These are phyloP conservation scores for Phaeosphaeriaceae sp. DNA, from an alignment of 2,329 filamentous ascomycete genomes.

Conservation along the genomic window DNA sequence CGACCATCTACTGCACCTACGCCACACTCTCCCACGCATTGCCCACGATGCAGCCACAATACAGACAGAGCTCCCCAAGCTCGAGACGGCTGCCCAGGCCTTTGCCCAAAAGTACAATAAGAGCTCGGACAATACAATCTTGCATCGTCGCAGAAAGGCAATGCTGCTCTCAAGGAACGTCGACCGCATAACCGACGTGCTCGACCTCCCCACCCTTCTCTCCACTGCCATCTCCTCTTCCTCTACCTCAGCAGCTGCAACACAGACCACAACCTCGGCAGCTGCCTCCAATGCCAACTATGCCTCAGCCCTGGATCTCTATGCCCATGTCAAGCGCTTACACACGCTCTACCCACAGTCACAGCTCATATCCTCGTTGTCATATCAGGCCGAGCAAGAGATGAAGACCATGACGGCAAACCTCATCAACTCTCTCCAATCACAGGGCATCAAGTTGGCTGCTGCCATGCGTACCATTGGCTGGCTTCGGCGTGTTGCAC, in stretches of 20 bases:
- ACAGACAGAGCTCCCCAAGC: slow-evolving; percentile 72
- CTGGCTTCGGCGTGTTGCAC: slow-evolving; percentile 85
- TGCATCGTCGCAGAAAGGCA: slow-evolving; percentile 77
- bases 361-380: slow-evolving; percentile 73
- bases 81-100: slow-evolving; percentile 77
- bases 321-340: slow-evolving; percentile 89
- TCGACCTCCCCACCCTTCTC: slow-evolving; percentile 86
- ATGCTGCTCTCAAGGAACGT: slow-evolving; percentile 85
- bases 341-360: slow-evolving; percentile 83
- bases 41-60: slow-evolving; percentile 70
- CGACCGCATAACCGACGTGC: slow-evolving; percentile 85
- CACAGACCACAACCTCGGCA: slow-evolving; percentile 47
- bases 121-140: slow-evolving; percentile 66
- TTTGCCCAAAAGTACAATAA: slow-evolving; percentile 88
- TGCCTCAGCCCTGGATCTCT: slow-evolving; percentile 85
- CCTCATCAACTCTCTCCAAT: slow-evolving; percentile 77
- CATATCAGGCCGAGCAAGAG: slow-evolving; percentile 78
- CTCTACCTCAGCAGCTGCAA: slow-evolving; percentile 55
- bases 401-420: slow-evolving; percentile 90
- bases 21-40: slow-evolving; percentile 73
- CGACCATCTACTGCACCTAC: slow-evolving; percentile 75
- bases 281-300: slow-evolving; percentile 69
- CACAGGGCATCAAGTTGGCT: slow-evolving; percentile 82
- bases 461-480: slow-evolving; percentile 89
- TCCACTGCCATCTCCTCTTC: slow-evolving; percentile 73